Evolutionary conservation across 2,329 filamentous ascomycete species (phyloP).

Genomic region (Penicillium sp.): DNA sequence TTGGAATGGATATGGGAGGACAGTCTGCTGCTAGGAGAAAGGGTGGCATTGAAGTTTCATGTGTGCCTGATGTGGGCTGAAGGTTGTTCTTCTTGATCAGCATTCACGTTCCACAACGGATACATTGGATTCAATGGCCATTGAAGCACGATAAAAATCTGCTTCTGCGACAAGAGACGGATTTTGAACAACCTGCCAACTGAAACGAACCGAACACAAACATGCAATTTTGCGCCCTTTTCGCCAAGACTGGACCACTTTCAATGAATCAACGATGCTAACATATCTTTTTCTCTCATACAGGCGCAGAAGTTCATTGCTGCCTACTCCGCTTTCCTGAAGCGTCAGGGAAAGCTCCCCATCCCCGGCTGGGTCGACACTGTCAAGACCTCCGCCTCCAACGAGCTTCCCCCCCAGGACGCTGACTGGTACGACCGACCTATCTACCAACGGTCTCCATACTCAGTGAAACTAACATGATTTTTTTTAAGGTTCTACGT

Average conservation of each 20-base stretch:
- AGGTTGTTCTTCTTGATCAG: not conserved
- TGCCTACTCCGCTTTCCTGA: slow-evolving; percentile 68
- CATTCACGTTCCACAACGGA: not conserved
- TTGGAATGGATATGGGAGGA: not conserved
- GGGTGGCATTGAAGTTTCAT: not conserved
- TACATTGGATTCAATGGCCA: not conserved
- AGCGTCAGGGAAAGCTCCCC: slow-evolving; percentile 69
- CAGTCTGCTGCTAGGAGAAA: not conserved
- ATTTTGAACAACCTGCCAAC: slow-evolving; percentile 8
- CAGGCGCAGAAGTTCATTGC: slow-evolving; percentile 68
- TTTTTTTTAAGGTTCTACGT: slow-evolving; percentile 60
- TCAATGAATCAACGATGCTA: slow-evolving; percentile 11
- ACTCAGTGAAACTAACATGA: slow-evolving; percentile 6
- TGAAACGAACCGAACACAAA: slow-evolving; percentile 21
- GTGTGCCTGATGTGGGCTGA: not conserved
- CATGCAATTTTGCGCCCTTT: slow-evolving; percentile 16
- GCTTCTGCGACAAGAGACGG: slow-evolving; percentile 13
- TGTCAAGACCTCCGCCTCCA: slow-evolving; percentile 95
- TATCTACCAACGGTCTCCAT: slow-evolving; percentile 25
- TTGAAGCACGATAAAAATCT: not conserved
- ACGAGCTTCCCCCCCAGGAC: slow-evolving; percentile 97
- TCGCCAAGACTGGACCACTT: slow-evolving; percentile 6
- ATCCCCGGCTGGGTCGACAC: slow-evolving; percentile 85
- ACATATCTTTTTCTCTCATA: slow-evolving; percentile 22
- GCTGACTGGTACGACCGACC: slow-evolving; percentile 83